These are phyloP conservation scores for Carex arenaria DNA, from an alignment of 202 grass and related monocot genomes.

Conservation along the genomic window DNA sequence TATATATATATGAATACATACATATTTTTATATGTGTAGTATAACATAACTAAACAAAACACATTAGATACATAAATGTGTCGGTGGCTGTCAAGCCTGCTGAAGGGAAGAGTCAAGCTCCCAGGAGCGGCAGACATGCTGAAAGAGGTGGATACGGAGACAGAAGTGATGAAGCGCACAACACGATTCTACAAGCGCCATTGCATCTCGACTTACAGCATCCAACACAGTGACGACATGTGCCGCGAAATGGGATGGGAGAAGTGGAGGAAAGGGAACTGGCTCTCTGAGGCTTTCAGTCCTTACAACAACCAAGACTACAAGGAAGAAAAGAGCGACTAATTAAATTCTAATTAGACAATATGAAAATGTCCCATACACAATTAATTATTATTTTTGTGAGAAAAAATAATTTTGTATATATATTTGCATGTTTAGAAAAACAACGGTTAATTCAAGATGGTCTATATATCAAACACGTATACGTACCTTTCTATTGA, in stretches of 20 bases:
- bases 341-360: neutral
- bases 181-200: slow-evolving; percentile 93
- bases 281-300: slow-evolving; percentile 77
- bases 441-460: too few species aligned
- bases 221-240: slow-evolving; percentile 96
- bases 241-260: slow-evolving; percentile 67
- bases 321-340: slow-evolving; percentile 38
- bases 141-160: slow-evolving; percentile 45
- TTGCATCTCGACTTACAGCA: slow-evolving; percentile 99
- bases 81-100: slow-evolving; percentile 71
- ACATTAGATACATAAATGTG: slow-evolving; percentile 17
- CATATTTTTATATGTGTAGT: too few species aligned
- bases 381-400: slow-evolving; percentile 1
- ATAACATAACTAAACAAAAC: neutral
- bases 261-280: slow-evolving; percentile 61
- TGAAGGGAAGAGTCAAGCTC: slow-evolving; percentile 47
- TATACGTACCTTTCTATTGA: neutral
- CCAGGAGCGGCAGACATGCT: slow-evolving; percentile 52
- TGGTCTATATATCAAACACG: neutral
- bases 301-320: slow-evolving; percentile 95
- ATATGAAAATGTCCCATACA: neutral
- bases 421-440: neutral
- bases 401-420: slow-evolving; percentile 1
- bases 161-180: slow-evolving; percentile 75
- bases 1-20: neutral